Evolutionary conservation across 31 red algal species (phyloP).

Genomic region (Endocladia muricata): DNA sequence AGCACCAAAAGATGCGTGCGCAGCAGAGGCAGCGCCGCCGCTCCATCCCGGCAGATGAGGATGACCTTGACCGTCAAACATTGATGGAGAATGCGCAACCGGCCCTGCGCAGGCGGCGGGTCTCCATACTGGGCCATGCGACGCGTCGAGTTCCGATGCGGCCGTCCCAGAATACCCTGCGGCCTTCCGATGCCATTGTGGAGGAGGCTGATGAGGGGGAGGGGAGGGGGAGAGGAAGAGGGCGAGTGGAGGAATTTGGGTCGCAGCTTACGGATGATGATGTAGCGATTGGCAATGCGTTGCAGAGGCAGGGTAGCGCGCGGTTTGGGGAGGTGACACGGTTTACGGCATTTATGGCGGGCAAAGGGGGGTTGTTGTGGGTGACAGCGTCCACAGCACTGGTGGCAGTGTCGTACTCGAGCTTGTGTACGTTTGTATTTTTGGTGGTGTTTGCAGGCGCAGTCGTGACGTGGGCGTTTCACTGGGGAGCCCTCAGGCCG

Average conservation of each 20-base stretch:
- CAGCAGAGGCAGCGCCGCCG: background rate
- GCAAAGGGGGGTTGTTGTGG: constrained; percentile 39
- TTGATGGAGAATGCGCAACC: too few relatives aligned
- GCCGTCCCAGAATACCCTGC: background rate
- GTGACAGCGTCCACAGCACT: constrained; percentile 7
- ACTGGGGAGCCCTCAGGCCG: background rate
- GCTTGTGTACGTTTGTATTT: constrained; percentile 31
- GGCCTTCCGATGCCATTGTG: background rate
- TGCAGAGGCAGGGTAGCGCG: background rate
- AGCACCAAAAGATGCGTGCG: background rate
- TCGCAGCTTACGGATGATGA: background rate
- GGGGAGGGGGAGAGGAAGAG: background rate
- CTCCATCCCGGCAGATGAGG: constrained; percentile 1
- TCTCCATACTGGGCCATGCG: background rate
- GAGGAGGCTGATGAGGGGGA: background rate
- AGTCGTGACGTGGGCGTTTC: constrained; percentile 15
- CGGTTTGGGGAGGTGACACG: background rate
- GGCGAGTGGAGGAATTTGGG: background rate
- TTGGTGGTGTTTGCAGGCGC: background rate
- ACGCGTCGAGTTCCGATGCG: background rate
- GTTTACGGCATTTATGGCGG: constrained; percentile 32
- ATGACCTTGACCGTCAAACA: too few relatives aligned
- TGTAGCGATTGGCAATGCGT: background rate
- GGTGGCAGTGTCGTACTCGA: constrained; percentile 24
- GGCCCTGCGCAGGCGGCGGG: background rate